Conservation (phyloP, 2,329 filamentous ascomycete genomes). For the Apiospora aurea region DNA sequence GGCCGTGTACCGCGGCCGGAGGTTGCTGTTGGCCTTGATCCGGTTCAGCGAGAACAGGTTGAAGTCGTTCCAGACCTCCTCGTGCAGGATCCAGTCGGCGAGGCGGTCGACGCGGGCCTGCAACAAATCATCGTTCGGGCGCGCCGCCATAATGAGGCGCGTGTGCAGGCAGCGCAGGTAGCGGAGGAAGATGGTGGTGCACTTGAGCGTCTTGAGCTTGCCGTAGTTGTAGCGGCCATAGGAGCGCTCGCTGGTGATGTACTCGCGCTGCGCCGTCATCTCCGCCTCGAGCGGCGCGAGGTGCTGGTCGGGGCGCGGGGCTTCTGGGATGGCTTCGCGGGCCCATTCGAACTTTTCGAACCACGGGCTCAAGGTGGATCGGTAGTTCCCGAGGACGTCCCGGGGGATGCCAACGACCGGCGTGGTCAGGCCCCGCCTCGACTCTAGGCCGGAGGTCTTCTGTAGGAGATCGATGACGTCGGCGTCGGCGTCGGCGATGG, state of each 20-base stretch:
- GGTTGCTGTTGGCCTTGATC: background rate
- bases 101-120: background rate
- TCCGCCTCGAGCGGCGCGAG: background rate
- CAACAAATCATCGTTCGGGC: background rate
- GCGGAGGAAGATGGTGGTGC: background rate
- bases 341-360: background rate
- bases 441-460: background rate
- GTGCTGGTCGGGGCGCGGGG: background rate
- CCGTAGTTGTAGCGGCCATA: background rate
- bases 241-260: background rate
- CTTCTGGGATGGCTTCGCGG: too few relatives aligned
- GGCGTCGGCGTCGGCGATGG: background rate
- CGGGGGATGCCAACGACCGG: background rate
- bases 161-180: background rate
- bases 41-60: background rate
- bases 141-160: background rate
- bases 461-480: background rate
- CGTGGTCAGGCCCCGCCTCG: background rate
- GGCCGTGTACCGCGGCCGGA: background rate
- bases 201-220: background rate
- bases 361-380: background rate
- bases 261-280: background rate
- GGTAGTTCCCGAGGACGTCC: background rate
- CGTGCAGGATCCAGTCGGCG: conserved; percentile 4
- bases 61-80: background rate